Conservation (phyloP, 2,329 filamentous ascomycete genomes). For the Paraconiothyrium sp. region DNA sequence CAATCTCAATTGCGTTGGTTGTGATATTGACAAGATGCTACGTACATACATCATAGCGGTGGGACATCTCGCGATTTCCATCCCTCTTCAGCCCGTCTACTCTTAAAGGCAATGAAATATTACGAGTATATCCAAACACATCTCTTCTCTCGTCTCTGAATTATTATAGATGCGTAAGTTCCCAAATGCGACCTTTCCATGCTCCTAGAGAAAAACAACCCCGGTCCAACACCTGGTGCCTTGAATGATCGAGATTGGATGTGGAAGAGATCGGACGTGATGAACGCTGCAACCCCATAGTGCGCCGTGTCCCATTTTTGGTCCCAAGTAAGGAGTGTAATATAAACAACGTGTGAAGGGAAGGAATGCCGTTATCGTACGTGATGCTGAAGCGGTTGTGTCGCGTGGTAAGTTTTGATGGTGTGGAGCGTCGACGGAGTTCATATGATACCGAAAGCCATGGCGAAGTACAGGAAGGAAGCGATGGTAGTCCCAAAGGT, state of each 20-base stretch:
- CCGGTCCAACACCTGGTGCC: constrained; percentile 20
- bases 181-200: constrained; percentile 14
- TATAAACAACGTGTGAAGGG: constrained; percentile 22
- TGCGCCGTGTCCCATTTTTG: constrained; percentile 16
- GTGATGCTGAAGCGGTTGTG: constrained; percentile 16
- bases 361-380: constrained; percentile 27
- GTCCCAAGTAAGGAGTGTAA: constrained; percentile 29
- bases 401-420: not conserved
- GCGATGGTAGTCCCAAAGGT: constrained; percentile 66
- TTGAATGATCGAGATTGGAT: constrained; percentile 1
- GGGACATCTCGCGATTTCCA: constrained; percentile 1
- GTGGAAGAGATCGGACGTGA: constrained; percentile 1
- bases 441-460: constrained; percentile 55
- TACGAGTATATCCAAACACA: constrained; percentile 2
- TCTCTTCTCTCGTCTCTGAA: constrained; percentile 6
- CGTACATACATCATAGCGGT: constrained; percentile 16
- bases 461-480: constrained; percentile 65
- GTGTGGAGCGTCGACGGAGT: not conserved
- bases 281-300: constrained; percentile 13
- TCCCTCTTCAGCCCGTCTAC: constrained; percentile 7
- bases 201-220: not conserved
- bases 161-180: constrained; percentile 19
- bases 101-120: constrained; percentile 4
- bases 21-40: constrained; percentile 18
- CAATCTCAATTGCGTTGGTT: constrained; percentile 11